Evolutionary conservation across 768 basidiomycete genomes (phyloP), one percentile per base, ranked within the genome.

Genomic region (Agaricus sinodeliciosus): DNA sequence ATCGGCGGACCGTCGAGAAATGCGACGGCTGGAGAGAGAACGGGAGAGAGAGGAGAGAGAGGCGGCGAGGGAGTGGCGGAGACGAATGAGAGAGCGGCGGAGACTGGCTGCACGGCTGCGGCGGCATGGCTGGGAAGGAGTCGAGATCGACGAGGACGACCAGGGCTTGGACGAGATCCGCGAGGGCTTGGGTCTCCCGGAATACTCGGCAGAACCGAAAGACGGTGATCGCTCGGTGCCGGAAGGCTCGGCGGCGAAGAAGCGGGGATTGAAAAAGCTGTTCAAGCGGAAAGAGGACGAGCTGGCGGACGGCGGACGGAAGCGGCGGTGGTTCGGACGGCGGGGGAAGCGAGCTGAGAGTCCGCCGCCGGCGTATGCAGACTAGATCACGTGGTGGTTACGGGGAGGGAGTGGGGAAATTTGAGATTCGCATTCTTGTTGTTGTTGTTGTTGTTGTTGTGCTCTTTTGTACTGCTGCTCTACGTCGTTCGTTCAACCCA

Each of bases 401-500:
- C 37, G 37, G 37, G 37, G n/a, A n/a, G 16, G 37, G 2, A 11
- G 31, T 31, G 7, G 31, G 31, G 31, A 7, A 11, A 11, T 31
- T 31, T 22, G 22, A 22, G 22, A 22, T 22, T 22, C 22, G n/a
- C n/a, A n/a, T n/a, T n/a, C n/a, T n/a, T n/a, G n/a, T n/a, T n/a
- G 22, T 31, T 31, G 3, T 8, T 31, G 31, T 31, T 31, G 2
- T 49, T 55, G 44, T 59, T 57, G 40, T 55, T 52, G 42, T 57
- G 36, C 54, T 39, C 50, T 45, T 48, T 44, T 53, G 46, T 54
- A 55, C 44, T 43, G 51, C 43, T 39, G n/a, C n/a, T 48, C 50
- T 35, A 36, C 22, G 44, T 28, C 63, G 43, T 61, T 63, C 64
- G 42, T 65, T 63, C 55, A 27, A 48, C 48, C 43, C 59, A 62